Evolutionary conservation across 352 stramenopile species (phyloP).

Genomic region (Phytophthora quininea): DNA sequence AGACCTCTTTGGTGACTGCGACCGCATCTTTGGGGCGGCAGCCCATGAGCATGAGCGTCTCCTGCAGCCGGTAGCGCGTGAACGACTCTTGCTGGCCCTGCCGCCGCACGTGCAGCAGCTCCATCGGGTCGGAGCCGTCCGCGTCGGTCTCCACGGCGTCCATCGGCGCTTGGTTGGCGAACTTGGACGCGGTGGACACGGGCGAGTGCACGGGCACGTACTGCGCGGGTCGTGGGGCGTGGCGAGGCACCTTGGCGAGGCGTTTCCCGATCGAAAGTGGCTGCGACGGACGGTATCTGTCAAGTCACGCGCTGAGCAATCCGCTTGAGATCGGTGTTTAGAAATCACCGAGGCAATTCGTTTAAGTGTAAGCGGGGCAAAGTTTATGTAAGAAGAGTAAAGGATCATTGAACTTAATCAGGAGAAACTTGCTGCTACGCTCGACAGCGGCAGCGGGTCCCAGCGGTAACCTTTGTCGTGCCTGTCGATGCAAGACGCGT

Average conservation of each 20-base stretch:
- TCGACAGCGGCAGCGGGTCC: too few relatives aligned
- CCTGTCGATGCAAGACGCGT: too few relatives aligned
- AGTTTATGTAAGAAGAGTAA: too few relatives aligned
- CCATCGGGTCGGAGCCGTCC: constrained; percentile 77
- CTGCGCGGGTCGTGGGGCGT: constrained; percentile 20
- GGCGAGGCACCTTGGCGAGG: constrained; percentile 20
- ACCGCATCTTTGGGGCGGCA: constrained; percentile 80
- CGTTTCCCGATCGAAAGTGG: constrained; percentile 23
- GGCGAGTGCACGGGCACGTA: constrained; percentile 10
- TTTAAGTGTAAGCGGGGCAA: too few relatives aligned
- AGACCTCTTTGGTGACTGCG: constrained; percentile 71
- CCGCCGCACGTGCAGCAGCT: constrained; percentile 69
- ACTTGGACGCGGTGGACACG: neutral
- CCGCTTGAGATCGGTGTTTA: too few relatives aligned
- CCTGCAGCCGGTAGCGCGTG: constrained; percentile 84
- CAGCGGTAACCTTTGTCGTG: too few relatives aligned
- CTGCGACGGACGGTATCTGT: too few relatives aligned
- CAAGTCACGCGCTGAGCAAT: neutral
- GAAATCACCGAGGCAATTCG: too few relatives aligned
- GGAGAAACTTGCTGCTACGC: too few relatives aligned
- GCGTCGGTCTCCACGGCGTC: constrained; percentile 59
- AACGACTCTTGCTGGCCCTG: constrained; percentile 64
- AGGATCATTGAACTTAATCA: too few relatives aligned
- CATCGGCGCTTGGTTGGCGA: constrained; percentile 36
- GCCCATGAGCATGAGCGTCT: constrained; percentile 90